Evolutionary conservation across 371 early-diverging fungal genomes (phyloP).

Genomic region (Zychaea mexicana): DNA sequence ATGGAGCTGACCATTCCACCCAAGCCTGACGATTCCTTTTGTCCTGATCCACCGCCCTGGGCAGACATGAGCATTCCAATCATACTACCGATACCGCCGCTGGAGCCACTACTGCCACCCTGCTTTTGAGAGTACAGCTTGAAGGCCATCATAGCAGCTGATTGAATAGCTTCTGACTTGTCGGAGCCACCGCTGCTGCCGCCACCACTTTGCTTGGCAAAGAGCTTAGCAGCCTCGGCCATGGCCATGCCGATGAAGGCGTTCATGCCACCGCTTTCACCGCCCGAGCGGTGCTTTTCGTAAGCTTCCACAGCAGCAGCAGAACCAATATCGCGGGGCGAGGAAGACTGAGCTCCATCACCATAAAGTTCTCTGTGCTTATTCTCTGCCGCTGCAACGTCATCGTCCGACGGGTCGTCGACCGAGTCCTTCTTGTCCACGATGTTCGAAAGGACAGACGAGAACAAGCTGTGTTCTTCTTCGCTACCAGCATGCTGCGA

Average conservation of each 20-base stretch:
- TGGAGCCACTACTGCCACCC: constrained; percentile 19
- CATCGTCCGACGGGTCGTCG: constrained; percentile 25
- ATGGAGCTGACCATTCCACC: constrained; percentile 36
- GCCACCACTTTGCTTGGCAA: constrained; percentile 28
- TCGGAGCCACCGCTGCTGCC: constrained; percentile 8
- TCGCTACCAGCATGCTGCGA: constrained; percentile 14
- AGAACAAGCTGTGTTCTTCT: constrained; percentile 22
- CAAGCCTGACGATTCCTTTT: constrained; percentile 21
- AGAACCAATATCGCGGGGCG: constrained; percentile 50
- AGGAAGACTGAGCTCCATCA: constrained; percentile 6
- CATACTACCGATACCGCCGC: constrained; percentile 27
- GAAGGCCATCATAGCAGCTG: constrained; percentile 53
- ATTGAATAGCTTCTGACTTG: constrained; percentile 42
- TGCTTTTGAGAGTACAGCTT: constrained; percentile 53
- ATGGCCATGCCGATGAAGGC: constrained; percentile 55
- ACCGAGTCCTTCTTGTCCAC: constrained; percentile 22
- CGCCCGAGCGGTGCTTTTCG: constrained; percentile 26
- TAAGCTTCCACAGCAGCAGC: constrained; percentile 58
- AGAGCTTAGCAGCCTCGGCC: constrained; percentile 50
- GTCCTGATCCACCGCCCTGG: constrained; percentile 17
- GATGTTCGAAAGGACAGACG: constrained; percentile 22
- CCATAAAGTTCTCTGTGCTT: constrained; percentile 31
- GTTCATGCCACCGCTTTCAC: constrained; percentile 38
- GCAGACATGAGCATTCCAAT: constrained; percentile 31
- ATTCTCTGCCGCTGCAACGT: constrained; percentile 28